These are phyloP conservation scores for Cordyceps cateniannulata DNA, from an alignment of 2,329 filamentous ascomycete species.

Conservation along the genomic window DNA sequence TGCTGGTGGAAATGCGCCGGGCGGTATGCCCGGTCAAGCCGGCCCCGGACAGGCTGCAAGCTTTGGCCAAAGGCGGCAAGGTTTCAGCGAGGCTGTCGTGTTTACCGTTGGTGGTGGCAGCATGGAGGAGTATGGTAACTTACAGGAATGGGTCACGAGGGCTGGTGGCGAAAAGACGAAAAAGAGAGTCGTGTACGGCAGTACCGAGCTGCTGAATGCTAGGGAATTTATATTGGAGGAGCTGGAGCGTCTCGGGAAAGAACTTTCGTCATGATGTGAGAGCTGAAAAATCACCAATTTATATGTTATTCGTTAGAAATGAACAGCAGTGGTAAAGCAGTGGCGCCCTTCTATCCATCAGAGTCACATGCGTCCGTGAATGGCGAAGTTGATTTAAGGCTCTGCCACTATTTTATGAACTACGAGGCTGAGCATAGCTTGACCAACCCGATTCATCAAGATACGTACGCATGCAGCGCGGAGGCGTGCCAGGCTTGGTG, in stretches of 20 bases:
- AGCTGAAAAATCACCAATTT: not conserved
- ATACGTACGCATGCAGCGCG: not conserved
- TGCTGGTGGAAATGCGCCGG: slow-evolving; percentile 37
- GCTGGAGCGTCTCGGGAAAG: slow-evolving; percentile 55
- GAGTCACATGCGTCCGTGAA: too few species aligned
- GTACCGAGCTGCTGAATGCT: slow-evolving; percentile 73
- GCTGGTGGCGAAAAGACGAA: slow-evolving; percentile 61
- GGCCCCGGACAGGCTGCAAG: slow-evolving; percentile 65
- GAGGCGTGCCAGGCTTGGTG: not conserved
- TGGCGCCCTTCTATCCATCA: too few species aligned
- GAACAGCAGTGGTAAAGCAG: not conserved
- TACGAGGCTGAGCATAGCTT: not conserved
- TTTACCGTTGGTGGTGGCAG: slow-evolving; percentile 93
- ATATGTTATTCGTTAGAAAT: not conserved
- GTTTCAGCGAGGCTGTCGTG: slow-evolving; percentile 85
- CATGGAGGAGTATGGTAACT: slow-evolving; percentile 97
- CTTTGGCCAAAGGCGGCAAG: slow-evolving; percentile 85
- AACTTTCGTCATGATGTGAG: slow-evolving; percentile 34
- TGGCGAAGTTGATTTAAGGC: not conserved
- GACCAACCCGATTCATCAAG: not conserved
- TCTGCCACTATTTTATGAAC: not conserved
- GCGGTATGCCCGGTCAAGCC: slow-evolving; percentile 44
- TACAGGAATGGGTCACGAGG: slow-evolving; percentile 90
- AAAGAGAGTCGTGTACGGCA: slow-evolving; percentile 87
- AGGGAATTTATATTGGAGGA: slow-evolving; percentile 60